These are phyloP conservation scores for Tuber magnatum DNA, from an alignment of 495 filamentous ascomycete genomes.

Conservation along the genomic window DNA sequence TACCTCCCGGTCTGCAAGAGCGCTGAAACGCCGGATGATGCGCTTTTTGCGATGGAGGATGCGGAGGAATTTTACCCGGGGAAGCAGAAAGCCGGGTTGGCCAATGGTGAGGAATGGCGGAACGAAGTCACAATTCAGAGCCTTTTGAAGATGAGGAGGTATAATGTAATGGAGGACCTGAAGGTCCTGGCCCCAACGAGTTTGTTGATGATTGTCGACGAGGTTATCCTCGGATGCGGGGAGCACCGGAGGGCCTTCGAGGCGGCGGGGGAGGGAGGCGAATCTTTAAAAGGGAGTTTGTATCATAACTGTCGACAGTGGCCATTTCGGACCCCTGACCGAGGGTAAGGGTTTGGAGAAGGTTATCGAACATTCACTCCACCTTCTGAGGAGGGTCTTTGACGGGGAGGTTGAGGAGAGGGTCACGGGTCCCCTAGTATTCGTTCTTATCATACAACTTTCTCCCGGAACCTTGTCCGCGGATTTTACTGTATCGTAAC, in stretches of 20 bases:
- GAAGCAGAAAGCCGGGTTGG: constrained; percentile 4
- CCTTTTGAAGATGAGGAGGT: constrained; percentile 9
- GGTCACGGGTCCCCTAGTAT: not conserved
- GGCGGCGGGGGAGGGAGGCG: not conserved
- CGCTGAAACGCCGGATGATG: not conserved
- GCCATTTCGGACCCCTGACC: constrained; percentile 2
- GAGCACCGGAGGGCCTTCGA: not conserved
- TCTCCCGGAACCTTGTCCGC: not conserved
- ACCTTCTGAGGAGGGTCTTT: constrained; percentile 5
- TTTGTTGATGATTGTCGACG: constrained; percentile 27
- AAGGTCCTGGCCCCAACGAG: constrained; percentile 4
- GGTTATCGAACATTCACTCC: not conserved
- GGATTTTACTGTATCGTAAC: not conserved
- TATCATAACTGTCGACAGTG: constrained; percentile 1
- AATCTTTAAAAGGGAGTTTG: constrained; percentile 4
- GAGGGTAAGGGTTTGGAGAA: not conserved
- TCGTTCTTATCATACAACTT: not conserved
- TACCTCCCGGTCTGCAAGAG: constrained; percentile 1
- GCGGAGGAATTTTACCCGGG: constrained; percentile 2
- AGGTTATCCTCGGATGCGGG: not conserved
- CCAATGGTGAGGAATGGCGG: not conserved
- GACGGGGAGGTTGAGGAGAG: not conserved
- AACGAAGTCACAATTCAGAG: constrained; percentile 16
- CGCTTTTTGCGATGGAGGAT: not conserved
- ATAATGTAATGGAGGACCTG: constrained; percentile 1